Percentiles rank a stretch among this genome's conserved stretches.
These are phyloP conservation scores for Rhizopus sp. DNA, from an alignment of 371 early-diverging fungal genomes.

Conservation along the genomic window DNA sequence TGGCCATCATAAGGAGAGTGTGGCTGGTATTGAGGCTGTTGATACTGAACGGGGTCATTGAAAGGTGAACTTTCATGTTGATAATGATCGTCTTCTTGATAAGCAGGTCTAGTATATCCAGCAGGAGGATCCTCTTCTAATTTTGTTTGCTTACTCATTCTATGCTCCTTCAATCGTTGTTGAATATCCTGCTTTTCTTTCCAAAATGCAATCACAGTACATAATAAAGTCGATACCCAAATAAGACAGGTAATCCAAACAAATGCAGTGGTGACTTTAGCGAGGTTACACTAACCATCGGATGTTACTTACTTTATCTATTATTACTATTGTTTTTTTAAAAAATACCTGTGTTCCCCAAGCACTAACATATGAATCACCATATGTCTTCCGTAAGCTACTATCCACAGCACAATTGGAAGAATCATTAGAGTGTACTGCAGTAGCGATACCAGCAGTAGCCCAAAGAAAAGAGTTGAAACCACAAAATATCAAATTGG, in stretches of 20 bases:
- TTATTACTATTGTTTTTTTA: background rate
- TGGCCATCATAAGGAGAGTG: background rate
- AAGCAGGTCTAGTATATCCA: conserved; percentile 8
- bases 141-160: conserved; percentile 36
- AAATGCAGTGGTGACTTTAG: conserved; percentile 43
- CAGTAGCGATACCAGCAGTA: conserved; percentile 37
- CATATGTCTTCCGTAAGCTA: conserved; percentile 15
- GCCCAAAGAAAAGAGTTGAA: conserved; percentile 31
- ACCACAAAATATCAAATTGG: conserved; percentile 30
- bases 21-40: conserved; percentile 1
- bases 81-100: conserved; percentile 16
- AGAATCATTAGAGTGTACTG: conserved; percentile 29
- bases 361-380: conserved; percentile 25
- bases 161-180: conserved; percentile 42
- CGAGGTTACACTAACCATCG: conserved; percentile 36
- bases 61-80: conserved; percentile 14
- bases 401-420: conserved; percentile 22
- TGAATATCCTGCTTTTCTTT: conserved; percentile 45
- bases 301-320: background rate
- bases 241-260: conserved; percentile 48
- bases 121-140: conserved; percentile 15
- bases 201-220: conserved; percentile 37
- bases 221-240: conserved; percentile 38
- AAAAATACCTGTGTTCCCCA: conserved; percentile 36
- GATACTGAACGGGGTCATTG: background rate